Base-by-base conservation (phyloP, 805 yeast species). In the Kregervanrija pseudodelftensis region DNA sequence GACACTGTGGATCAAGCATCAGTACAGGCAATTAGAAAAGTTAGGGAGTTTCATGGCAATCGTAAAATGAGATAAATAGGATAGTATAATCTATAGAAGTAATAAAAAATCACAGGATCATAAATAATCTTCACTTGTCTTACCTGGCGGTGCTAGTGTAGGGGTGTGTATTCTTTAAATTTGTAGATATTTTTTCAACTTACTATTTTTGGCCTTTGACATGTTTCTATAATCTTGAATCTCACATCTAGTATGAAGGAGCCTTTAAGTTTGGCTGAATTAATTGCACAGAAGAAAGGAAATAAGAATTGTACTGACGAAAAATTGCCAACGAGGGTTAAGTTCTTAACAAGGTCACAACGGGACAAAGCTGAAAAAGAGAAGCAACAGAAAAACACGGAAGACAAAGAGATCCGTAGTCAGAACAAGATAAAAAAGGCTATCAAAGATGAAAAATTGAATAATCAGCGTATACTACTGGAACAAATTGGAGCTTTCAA, bases 1-100 rank as follows among this genome's bases (percentile, higher is more conserved):
- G 84, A 84, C 46, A 82, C 93, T 35, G 96, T 93, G 30, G 97
- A 90, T 51, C 84, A 85, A 54, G 97, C 97, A 11, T 78, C 82
- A 52, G 85, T 95, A 36, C 95, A 87, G 65, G 95, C 97, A 11
- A 85, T 89, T 42, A 80, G 78, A 52, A 83, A 76, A 64, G 83
- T 79, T 68, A 86, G 82, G 64, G 85, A 79, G 52, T 69, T 75
- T 61, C 90, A 79, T 34, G 56, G 56, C 11, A 53, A 54, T 38
- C 43, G 52, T 41, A 50, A 50, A 17, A 42, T 39, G 12, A 43
- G 39, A 33, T 22, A 22, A 22, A 7, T 4, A 22, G 28, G 13
- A 34, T 34, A 13, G 15, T n/a, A 34, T 34, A 34, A 13, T 13
- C 13, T 10, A 14, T 33, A 33, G 11, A 7, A 33, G 13, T 10